Base-by-base conservation (phyloP, 2,329 filamentous ascomycete species). In the Penicillium psychrosexuale region DNA sequence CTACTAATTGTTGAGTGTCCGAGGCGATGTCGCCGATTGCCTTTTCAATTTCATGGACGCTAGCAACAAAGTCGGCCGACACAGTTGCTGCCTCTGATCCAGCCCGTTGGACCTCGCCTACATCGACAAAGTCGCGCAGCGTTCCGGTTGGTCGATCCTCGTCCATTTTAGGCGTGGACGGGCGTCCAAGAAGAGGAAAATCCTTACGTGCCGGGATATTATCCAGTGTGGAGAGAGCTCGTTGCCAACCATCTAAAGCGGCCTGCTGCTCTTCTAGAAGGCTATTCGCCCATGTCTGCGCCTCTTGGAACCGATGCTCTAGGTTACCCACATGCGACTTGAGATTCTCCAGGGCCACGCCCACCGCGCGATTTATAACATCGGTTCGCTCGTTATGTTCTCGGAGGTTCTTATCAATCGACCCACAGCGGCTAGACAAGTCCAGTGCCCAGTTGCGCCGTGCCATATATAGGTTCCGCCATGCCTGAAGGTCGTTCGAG, bases 401-500 rank as follows among this genome's bases (percentile, higher is more conserved):
- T 65, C 84, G 80, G 19, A 85, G 81, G 58, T 80, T 75, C 49
- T 79, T 77, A 48, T 86, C 84, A 77, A 91, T 87, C 47, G 77
- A 77, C 47, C 79, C 79, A 64, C 90, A 93, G 62, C 87, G 85
- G 27, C 87, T 84, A 7, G 88, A 81, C 33, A 95, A 76, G 37
- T 80, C 80, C 50, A 86, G 76, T 0, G 91, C 89, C 94, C 94
- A 99, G 62, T 82, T 81, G 65, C 87, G 85, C 56, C 94, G 86
- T 55, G 86, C 82, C 71, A 87, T 88, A 78, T 94, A 97, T 22
- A 97, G 80, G 42, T 86, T 84, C 70, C 91, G 89, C 93, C 94
- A 99, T 83, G 91, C 87, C 66, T 87, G 81, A 52, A 97, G 80
- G 59, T 91, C 87, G 57, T 88, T 90, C 58, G 90, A 86, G 67